These are phyloP conservation scores for Malassezia obtusa DNA, from an alignment of 1,284 basidiomycete genomes.

Conservation along the genomic window DNA sequence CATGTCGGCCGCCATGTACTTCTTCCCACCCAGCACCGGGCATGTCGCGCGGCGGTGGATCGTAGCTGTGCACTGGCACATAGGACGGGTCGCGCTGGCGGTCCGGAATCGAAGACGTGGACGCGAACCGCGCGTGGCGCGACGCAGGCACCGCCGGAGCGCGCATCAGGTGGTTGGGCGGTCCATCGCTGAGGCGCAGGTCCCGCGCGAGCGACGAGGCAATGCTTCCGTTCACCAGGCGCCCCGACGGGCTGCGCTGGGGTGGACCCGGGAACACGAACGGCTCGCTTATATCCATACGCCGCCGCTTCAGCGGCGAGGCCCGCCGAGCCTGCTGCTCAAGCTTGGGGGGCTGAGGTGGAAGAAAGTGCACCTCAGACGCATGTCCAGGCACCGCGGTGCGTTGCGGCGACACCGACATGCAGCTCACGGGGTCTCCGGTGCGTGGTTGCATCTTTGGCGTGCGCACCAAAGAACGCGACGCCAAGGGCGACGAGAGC, in stretches of 20 bases:
- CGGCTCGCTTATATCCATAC: background rate
- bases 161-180: background rate
- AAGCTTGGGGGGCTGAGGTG: background rate
- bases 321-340: background rate
- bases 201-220: slow-evolving; percentile 4
- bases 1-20: background rate
- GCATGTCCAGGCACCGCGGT: background rate
- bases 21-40: no score
- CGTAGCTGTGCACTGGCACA: slow-evolving; percentile 10
- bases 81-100: background rate
- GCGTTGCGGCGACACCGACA: slow-evolving; percentile 9
- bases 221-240: background rate
- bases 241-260: background rate
- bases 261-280: background rate
- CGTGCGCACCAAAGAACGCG: no score
- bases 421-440: no score
- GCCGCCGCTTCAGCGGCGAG: slow-evolving; percentile 6
- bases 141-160: background rate
- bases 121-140: background rate
- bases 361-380: no score
- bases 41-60: background rate
- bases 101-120: background rate
- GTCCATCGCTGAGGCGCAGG: background rate
- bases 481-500: background rate
- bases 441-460: no score